Conservation (phyloP, 139 green algal species). For the Eudorina sp. region DNA sequence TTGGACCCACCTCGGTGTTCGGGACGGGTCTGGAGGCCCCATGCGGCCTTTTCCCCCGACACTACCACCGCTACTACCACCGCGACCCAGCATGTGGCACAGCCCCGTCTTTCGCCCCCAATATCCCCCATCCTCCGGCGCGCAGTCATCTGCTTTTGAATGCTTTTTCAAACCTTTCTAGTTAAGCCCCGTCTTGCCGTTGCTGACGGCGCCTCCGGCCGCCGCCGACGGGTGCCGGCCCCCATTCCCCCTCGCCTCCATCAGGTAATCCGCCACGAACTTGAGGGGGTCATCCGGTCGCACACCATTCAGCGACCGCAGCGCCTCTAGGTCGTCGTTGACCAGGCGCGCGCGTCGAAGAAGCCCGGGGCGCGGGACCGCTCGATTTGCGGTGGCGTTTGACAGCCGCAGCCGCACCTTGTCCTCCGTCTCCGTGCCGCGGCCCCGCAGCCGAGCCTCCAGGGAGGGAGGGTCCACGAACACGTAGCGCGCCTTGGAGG, state of each 20-base stretch:
- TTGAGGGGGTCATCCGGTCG: slow-evolving; percentile 72
- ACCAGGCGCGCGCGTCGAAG: slow-evolving; percentile 83
- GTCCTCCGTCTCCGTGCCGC: slow-evolving; percentile 87
- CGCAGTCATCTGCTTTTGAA: too few relatives aligned
- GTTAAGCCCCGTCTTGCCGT: slow-evolving; percentile 34
- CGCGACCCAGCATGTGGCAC: too few relatives aligned
- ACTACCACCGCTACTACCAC: too few relatives aligned
- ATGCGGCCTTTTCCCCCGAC: too few relatives aligned
- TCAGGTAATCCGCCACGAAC: slow-evolving; percentile 72
- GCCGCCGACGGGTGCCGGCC: slow-evolving; percentile 13
- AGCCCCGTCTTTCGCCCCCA: too few relatives aligned
- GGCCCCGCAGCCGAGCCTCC: slow-evolving; percentile 77
- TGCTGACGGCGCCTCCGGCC: background rate
- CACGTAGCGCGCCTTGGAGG: slow-evolving; percentile 77
- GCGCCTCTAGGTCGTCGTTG: slow-evolving; percentile 82
- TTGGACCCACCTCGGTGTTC: too few relatives aligned
- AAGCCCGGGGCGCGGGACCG: slow-evolving; percentile 70
- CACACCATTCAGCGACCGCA: slow-evolving; percentile 67
- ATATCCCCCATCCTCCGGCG: too few relatives aligned
- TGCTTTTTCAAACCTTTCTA: too few relatives aligned
- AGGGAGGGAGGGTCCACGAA: slow-evolving; percentile 85
- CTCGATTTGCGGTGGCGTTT: slow-evolving; percentile 75
- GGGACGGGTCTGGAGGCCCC: too few relatives aligned
- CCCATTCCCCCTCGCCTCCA: slow-evolving; percentile 42
- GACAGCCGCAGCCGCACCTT: slow-evolving; percentile 78